A percentile compares a stretch with the other conserved stretches of the same genome.
Evolutionary conservation across 768 basidiomycete species (phyloP).

Genomic region (Lactifluus hygrophoroides): DNA sequence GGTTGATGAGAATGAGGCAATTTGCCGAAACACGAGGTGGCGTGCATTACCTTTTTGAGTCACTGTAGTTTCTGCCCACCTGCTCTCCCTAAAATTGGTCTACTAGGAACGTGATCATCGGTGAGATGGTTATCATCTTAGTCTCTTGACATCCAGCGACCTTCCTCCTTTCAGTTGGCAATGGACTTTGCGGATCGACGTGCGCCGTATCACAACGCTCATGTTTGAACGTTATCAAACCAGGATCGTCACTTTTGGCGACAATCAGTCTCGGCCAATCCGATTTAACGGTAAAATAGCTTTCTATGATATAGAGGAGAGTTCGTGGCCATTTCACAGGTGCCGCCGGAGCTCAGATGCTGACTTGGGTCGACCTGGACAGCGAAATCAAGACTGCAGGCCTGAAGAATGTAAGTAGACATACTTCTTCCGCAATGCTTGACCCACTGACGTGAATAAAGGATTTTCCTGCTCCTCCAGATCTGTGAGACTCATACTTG

Average conservation of each 20-base stretch:
- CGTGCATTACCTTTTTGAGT: too few species aligned
- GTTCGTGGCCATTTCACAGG: constrained; percentile 5
- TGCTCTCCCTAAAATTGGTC: background rate
- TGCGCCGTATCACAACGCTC: constrained; percentile 44
- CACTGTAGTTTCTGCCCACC: too few species aligned
- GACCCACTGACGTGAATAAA: too few species aligned
- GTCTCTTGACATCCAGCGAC: background rate
- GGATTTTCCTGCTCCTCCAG: too few species aligned
- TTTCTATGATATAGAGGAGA: too few species aligned
- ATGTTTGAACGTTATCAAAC: constrained; percentile 44
- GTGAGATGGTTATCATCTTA: background rate
- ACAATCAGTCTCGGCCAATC: constrained; percentile 27
- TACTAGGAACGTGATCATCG: constrained; percentile 13
- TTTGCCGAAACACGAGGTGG: too few species aligned
- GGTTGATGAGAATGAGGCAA: too few species aligned
- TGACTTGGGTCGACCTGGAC: background rate
- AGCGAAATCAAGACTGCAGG: constrained; percentile 5
- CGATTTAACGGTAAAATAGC: constrained; percentile 33
- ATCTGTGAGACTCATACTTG: too few species aligned
- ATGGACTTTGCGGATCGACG: constrained; percentile 40
- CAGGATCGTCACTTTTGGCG: constrained; percentile 42
- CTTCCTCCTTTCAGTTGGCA: constrained; percentile 5
- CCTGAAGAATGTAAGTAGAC: too few species aligned
- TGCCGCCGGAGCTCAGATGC: background rate
- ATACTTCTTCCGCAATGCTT: too few species aligned